These are phyloP conservation scores for Cladophialophora bantiana DNA, from an alignment of 2,329 filamentous ascomycete genomes.

Conservation along the genomic window DNA sequence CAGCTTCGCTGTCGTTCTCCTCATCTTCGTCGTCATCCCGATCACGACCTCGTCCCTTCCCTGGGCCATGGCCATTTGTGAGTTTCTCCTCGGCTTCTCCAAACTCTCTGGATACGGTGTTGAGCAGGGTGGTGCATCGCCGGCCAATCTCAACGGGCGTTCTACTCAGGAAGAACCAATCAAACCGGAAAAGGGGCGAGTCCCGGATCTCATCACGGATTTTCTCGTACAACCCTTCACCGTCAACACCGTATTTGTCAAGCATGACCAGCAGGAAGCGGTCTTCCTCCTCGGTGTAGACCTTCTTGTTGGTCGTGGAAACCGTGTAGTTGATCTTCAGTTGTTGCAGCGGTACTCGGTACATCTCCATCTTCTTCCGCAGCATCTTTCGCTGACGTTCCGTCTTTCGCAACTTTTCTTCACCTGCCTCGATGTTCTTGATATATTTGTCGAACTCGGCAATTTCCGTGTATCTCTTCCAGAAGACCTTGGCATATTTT, in stretches of 20 bases:
- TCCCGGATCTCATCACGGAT: conserved; percentile 98
- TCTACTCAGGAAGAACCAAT: conserved; percentile 98
- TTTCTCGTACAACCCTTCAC: conserved; percentile 86
- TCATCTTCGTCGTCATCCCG: conserved; percentile 81
- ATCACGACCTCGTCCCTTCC: conserved; percentile 68
- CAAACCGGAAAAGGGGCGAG: conserved; percentile 92
- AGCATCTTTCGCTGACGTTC: conserved; percentile 93
- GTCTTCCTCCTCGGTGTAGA: conserved; percentile 98
- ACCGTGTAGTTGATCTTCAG: conserved; percentile 99
- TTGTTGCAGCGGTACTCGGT: conserved; percentile 96
- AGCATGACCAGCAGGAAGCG: conserved; percentile 92
- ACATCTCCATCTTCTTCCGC: conserved; percentile 93
- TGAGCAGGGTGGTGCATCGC: conserved; percentile 90
- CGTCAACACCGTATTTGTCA: conserved; percentile 89
- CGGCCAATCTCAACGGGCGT: conserved; percentile 92
- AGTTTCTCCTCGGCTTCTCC: conserved; percentile 67
- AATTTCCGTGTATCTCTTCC: conserved; percentile 92
- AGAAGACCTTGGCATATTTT: conserved; percentile 89
- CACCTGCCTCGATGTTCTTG: conserved; percentile 87
- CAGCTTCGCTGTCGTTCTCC: conserved; percentile 79
- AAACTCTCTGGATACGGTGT: conserved; percentile 93
- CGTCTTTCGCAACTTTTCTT: conserved; percentile 86
- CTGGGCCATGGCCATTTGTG: conserved; percentile 66
- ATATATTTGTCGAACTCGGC: conserved; percentile 88
- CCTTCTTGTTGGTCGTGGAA: conserved; percentile 99